Percentiles rank a stretch among this genome's conserved stretches.
These are phyloP conservation scores for Tetraselmis striata DNA, from an alignment of 139 green algal species.

Conservation along the genomic window DNA sequence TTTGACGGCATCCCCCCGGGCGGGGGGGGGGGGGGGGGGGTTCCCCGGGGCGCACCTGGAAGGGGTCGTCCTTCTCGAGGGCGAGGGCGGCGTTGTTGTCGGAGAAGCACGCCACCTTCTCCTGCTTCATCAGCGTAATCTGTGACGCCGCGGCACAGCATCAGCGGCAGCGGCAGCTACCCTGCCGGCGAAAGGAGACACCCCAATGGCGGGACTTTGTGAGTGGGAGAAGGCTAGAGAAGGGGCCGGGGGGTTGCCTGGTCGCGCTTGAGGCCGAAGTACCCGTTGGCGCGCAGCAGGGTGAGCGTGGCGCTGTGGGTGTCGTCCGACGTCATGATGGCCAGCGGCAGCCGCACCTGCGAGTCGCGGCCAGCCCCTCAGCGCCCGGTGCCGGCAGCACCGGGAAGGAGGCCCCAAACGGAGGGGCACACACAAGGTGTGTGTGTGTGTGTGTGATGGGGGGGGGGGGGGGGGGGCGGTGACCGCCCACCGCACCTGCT, in stretches of 20 bases:
- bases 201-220: neutral
- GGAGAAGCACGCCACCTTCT: constrained; percentile 93
- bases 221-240: too few species aligned
- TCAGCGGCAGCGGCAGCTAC: neutral
- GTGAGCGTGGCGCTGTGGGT: constrained; percentile 77
- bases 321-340: constrained; percentile 98
- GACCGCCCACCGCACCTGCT: neutral
- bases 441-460: too few species aligned
- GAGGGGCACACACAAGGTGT: too few species aligned
- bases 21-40: too few species aligned
- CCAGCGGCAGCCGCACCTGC: constrained; percentile 64
- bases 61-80: constrained; percentile 66
- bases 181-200: too few species aligned
- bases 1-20: neutral
- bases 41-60: neutral
- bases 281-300: constrained; percentile 72
- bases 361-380: too few species aligned
- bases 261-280: constrained; percentile 75
- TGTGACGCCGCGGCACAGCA: constrained; percentile 25
- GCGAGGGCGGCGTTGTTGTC: constrained; percentile 85
- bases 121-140: constrained; percentile 91
- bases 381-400: too few species aligned
- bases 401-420: too few species aligned
- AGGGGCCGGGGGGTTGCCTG: constrained; percentile 14
- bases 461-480: neutral